Evolutionary conservation across 2,329 filamentous ascomycete species (phyloP), one percentile per base, ranked within the genome.

Genomic region (Zymoseptoria crescenta): DNA sequence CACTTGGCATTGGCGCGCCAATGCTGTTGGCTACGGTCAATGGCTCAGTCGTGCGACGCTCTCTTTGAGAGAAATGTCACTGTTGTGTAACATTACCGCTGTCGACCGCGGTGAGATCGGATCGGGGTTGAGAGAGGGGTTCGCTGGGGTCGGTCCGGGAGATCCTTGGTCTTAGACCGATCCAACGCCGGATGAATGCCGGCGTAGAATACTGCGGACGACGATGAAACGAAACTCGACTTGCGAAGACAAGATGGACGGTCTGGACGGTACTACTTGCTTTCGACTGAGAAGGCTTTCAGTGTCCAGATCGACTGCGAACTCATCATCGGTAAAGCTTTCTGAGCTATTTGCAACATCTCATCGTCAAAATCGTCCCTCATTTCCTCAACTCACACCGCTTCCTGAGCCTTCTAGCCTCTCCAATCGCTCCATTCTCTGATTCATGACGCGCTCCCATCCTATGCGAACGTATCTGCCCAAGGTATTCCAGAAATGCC

Each of bases 401-500:
- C 35, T 45, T 5, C 35, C 60, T 48, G n/a, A 19, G 9, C 45
- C 35, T 13, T 49, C 58, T 4, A 52, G 20, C 50, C 51, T 59
- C 30, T 67, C 63, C 19, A 63, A 41, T 20, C 64, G 60, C 29
- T 64, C 65, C 21, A 67, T 59, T 52, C 57, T 60, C 27, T 45
- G 50, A 45, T 45, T 82, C 72, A 87, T 86, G 54, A 95, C 85
- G 54, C 93, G 83, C 65, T 88, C 86, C 69, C 88, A 96, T 2
- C 89, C 93, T 64, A 96, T 76, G 75, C 93, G 95, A 67, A 92
- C 87, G 71, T 96, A 99, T 51, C 90, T 81, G 59, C 91, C 94
- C 54, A 99, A 77, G 29, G 85, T 84, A 64, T 82, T 85, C 90
- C 93, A 99, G 81, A 94, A 97, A 75, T 97, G 91, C 69, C 91